Evolutionary conservation across 306 rosid genomes (phyloP), one percentile per base, ranked within the genome.

Genomic region (Acacia crassicarpa): DNA sequence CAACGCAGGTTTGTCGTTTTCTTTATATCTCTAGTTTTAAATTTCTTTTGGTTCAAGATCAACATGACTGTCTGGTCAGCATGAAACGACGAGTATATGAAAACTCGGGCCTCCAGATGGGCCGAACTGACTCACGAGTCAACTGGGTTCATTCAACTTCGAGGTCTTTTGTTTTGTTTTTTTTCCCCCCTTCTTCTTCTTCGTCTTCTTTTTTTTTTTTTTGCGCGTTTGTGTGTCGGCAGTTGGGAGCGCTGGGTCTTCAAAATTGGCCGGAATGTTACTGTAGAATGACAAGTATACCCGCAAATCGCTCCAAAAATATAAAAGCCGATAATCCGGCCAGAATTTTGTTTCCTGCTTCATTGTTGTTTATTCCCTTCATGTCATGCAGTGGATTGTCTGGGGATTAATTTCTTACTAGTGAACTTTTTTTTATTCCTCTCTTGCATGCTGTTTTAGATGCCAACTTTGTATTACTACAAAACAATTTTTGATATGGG

Each of bases 1-100:
- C 44, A 75, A 83, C 76, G 41, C 82, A 91, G 99, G 99, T 95
- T 83, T 77, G 91, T 83, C 77, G 1, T 83, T 77, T 69, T 51
- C 43, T 69, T 3, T 58, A 4, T 16, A 7, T 19, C 16, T 43
- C 54, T n/a, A 8, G 1, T 19, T 8, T 17, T 3, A 8, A 44
- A 35, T 41, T 44, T 23, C 0, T 43, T 23, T 35, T 23, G 16
- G 32, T 38, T 17, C 9, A 1, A 38, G 69, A 32, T 54, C 46
- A 67, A 68, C 74, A 65, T 76, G 49, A 33, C 14, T 49, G 48
- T 67, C 69, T 14, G 40, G 38, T 30, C 40, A 63, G 43, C 20
- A 63, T 19, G 6, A 43, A 3, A 12, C 20, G 63, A 23, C 78
- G 85, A 84, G 88, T 79, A 77, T 16, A 17, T 67, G 27, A 16